phyloP scores from a whole-genome alignment of 1,284 basidiomycete species.

The Leccinum angustisporum region DNA sequence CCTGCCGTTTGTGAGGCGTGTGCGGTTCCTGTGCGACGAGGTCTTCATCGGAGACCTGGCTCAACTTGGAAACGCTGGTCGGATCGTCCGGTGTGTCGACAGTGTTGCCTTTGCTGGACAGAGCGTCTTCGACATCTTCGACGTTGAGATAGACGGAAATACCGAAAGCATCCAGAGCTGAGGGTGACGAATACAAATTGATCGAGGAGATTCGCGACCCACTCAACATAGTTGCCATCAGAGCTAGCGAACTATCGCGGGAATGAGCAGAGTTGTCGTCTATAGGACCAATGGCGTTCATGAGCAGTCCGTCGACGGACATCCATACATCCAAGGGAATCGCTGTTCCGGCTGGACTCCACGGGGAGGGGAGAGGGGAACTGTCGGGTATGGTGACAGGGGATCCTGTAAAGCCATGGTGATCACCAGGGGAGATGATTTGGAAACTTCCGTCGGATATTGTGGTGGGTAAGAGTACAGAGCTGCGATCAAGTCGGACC shows the following conservation, averaged over 20 bases:
- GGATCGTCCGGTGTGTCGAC: not conserved
- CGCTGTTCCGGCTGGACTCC: constrained; percentile 23
- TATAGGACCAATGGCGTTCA: constrained; percentile 18
- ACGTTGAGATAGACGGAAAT: constrained; percentile 24
- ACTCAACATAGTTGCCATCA: not conserved
- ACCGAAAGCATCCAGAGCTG: constrained; percentile 20
- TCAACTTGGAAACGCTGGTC: not conserved
- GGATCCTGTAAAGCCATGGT: constrained; percentile 8
- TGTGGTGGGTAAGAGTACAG: constrained; percentile 21
- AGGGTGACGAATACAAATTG: constrained; percentile 19
- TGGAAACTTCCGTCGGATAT: constrained; percentile 29
- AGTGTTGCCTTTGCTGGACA: not conserved
- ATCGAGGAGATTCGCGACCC: constrained; percentile 5
- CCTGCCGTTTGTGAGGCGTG: constrained; percentile 18
- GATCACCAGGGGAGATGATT: constrained; percentile 25
- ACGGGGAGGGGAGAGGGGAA: constrained; percentile 31
- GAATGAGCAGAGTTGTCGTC: not conserved
- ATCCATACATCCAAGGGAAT: constrained; percentile 27
- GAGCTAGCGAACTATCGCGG: not conserved
- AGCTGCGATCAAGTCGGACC: constrained; percentile 24
- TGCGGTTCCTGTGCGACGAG: not conserved
- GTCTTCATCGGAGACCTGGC: constrained; percentile 5
- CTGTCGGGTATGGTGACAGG: constrained; percentile 8
- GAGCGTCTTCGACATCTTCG: constrained; percentile 1
- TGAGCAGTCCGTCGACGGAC: constrained; percentile 22